A percentile compares a stretch with the other conserved stretches of the same genome.
These are phyloP conservation scores for Usnea hakonensis DNA, from an alignment of 495 filamentous ascomycete genomes.

Conservation along the genomic window DNA sequence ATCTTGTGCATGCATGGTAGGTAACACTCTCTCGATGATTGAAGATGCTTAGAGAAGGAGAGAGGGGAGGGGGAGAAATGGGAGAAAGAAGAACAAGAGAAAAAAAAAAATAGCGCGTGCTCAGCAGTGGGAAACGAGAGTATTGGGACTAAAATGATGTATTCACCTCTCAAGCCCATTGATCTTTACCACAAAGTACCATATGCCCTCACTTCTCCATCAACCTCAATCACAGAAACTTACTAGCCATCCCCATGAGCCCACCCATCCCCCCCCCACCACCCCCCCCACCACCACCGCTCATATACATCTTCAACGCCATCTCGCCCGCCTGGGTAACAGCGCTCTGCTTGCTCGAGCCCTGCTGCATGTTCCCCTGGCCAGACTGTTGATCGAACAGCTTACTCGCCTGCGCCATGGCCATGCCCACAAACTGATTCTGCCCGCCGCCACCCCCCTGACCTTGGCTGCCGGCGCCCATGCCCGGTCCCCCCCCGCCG, in stretches of 20 bases:
- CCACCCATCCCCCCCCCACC: conserved; percentile 41
- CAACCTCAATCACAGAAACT: conserved; percentile 34
- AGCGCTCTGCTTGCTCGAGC: conserved; percentile 53
- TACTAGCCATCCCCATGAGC: conserved; percentile 52
- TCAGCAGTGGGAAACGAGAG: no score
- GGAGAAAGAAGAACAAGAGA: no score
- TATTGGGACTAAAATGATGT: no score
- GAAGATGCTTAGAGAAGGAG: no score
- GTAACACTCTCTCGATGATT: no score
- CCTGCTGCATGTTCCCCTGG: conserved; percentile 38
- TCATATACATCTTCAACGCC: conserved; percentile 64
- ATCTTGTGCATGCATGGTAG: no score
- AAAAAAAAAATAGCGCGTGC: no score
- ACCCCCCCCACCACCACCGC: conserved; percentile 41
- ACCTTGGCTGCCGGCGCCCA: conserved; percentile 23
- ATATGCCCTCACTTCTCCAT: neutral
- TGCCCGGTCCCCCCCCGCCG: conserved; percentile 27
- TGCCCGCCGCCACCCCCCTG: conserved; percentile 34
- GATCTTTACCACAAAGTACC: no score
- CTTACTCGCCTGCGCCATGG: conserved; percentile 60
- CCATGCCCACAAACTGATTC: conserved; percentile 57
- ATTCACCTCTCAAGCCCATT: no score
- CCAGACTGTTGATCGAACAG: conserved; percentile 54
- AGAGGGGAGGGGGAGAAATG: no score
- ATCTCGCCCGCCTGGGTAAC: conserved; percentile 53